A percentile compares a stretch with the other conserved stretches of the same genome.
These are phyloP conservation scores for Lichtheimia corymbifera DNA, from an alignment of 371 early-diverging fungal species.

Conservation along the genomic window DNA sequence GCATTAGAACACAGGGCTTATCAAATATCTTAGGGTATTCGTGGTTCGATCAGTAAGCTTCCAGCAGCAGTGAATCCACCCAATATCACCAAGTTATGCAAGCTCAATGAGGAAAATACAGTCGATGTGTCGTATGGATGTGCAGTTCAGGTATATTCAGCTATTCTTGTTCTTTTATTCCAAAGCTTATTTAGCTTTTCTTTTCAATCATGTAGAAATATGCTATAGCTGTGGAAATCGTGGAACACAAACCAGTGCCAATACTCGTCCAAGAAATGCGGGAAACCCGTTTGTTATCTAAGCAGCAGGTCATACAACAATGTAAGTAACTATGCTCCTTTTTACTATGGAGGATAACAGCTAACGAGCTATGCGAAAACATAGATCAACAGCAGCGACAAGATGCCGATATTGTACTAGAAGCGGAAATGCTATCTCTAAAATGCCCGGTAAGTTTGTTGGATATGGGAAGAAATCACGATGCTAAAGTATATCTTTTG, in stretches of 20 bases:
- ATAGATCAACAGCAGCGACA: conserved; percentile 33
- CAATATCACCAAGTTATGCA: conserved; percentile 52
- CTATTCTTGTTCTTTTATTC: background rate
- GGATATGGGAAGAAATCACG: too few species aligned
- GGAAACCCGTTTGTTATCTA: conserved; percentile 34
- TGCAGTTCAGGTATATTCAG: conserved; percentile 39
- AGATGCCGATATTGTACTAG: conserved; percentile 56
- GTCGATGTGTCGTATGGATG: conserved; percentile 63
- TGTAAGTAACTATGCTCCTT: conserved; percentile 34
- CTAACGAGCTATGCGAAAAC: background rate
- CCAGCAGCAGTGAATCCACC: conserved; percentile 60
- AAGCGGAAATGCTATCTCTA: conserved; percentile 54
- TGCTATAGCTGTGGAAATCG: conserved; percentile 45
- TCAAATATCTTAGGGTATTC: conserved; percentile 34
- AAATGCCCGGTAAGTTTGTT: conserved; percentile 55
- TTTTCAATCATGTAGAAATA: conserved; percentile 31
- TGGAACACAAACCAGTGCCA: conserved; percentile 43
- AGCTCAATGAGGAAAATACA: conserved; percentile 34
- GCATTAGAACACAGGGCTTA: background rate
- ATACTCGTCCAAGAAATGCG: conserved; percentile 47
- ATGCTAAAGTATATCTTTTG: background rate
- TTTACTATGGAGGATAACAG: background rate
- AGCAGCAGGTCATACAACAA: conserved; percentile 45
- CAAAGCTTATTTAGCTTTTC: background rate
- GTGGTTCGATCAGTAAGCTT: conserved; percentile 63